A percentile compares a stretch with the other conserved stretches of the same genome.
These are phyloP conservation scores for Phascolomyces articulosus DNA, from an alignment of 371 early-diverging fungal genomes.

Conservation along the genomic window DNA sequence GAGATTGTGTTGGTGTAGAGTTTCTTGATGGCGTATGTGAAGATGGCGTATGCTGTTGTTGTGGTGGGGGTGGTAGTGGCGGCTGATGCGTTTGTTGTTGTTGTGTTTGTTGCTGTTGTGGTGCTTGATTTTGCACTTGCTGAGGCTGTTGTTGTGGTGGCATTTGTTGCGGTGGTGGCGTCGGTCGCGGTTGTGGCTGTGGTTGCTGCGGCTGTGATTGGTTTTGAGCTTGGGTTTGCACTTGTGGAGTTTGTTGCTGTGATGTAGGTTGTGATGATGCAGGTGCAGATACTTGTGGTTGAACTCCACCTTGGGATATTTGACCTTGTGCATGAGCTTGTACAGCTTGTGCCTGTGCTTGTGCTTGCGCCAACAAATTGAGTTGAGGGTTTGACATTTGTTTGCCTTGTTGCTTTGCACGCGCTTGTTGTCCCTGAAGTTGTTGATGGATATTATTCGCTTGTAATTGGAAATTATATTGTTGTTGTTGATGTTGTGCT, in stretches of 20 bases:
- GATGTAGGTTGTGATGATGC: not conserved
- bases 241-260: conserved; percentile 10
- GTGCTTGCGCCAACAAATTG: conserved; percentile 25
- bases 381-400: conserved; percentile 36
- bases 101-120: conserved; percentile 16
- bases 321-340: conserved; percentile 27
- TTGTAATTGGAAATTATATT: conserved; percentile 24
- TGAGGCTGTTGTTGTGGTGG: not conserved
- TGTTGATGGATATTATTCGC: conserved; percentile 19
- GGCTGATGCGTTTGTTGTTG: not conserved
- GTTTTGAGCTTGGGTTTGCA: conserved; percentile 13
- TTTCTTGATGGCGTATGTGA: conserved; percentile 11
- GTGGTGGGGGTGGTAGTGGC: conserved; percentile 27
- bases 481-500: conserved; percentile 27
- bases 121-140: conserved; percentile 18
- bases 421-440: conserved; percentile 27
- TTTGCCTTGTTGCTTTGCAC: conserved; percentile 36
- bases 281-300: not conserved
- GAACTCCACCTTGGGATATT: not conserved
- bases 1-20: conserved; percentile 33
- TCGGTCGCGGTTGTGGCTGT: not conserved
- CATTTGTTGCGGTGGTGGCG: not conserved
- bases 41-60: conserved; percentile 24
- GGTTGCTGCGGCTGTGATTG: no score
- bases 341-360: conserved; percentile 20